Percentiles rank a stretch among this genome's conserved stretches.
phyloP scores from a whole-genome alignment of 257 asterid species.

The Gentiana straminea region DNA sequence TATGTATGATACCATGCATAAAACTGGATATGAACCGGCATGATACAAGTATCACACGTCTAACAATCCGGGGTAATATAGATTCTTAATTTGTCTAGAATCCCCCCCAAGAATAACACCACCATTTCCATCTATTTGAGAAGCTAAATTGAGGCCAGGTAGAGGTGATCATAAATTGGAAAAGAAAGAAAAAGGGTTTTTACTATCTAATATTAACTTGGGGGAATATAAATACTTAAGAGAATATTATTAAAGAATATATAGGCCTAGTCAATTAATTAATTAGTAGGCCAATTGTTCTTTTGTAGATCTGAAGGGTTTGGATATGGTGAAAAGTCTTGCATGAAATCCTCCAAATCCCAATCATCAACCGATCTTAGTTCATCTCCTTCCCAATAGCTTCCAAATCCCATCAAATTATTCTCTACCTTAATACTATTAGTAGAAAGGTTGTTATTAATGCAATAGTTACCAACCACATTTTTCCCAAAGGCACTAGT shows the following conservation, averaged over 20 bases:
- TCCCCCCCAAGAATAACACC: slow-evolving; percentile 2
- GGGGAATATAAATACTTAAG: too few species aligned
- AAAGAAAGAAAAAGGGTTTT: not conserved
- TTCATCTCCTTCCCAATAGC: slow-evolving; percentile 42
- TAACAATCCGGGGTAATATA: not conserved
- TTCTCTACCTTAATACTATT: slow-evolving; percentile 15
- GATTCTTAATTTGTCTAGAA: not conserved
- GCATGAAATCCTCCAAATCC: slow-evolving; percentile 61
- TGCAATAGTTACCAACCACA: slow-evolving; percentile 8
- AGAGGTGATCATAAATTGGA: slow-evolving; percentile 1
- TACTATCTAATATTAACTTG: not conserved
- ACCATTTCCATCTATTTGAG: slow-evolving; percentile 6
- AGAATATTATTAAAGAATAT: not conserved
- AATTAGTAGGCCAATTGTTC: slow-evolving; percentile 19
- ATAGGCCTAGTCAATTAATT: not conserved
- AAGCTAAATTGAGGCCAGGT: slow-evolving; percentile 6
- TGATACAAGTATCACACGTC: not conserved
- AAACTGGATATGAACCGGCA: too few species aligned
- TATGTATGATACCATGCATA: too few species aligned
- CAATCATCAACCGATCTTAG: slow-evolving; percentile 35
- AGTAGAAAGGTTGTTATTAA: too few species aligned
- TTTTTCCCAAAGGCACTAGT: slow-evolving; percentile 6
- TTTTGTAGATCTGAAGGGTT: slow-evolving; percentile 29
- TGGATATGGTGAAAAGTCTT: slow-evolving; percentile 34
- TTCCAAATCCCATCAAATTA: slow-evolving; percentile 30